Base-by-base conservation (phyloP, 83 land plant species). In the Larix sibirica region DNA sequence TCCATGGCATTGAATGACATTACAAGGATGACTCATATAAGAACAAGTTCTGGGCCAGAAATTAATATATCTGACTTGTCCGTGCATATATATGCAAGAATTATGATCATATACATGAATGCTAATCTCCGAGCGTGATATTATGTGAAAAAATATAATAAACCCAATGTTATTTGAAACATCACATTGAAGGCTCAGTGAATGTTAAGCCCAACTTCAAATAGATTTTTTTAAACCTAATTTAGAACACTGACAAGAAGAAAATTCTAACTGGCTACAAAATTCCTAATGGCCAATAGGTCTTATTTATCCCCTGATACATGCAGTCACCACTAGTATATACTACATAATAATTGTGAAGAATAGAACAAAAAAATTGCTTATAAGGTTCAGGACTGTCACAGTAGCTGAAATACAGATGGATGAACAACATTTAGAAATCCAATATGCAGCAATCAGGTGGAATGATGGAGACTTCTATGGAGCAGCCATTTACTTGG, bases 11-110 rank as follows among this genome's bases (percentile, higher is more conserved):
- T 44, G 26, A 10, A 74, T 1, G 56, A n/a, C 14, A 7, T 73
- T 71, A 73, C 74, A 69, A 38, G 20, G 74, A 70, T 70, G 74
- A 70, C 40, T 70, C 21, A 69, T 14, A 20, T n/a, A 73, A 42
- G 23, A 18, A 6, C 23, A 65, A 69, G 9, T n/a, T 73, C 58
- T 42, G 23, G 56, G 56, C 23, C 56, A 73, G 47, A 20, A 20
- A 6, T 73, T 73, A 21, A 54, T 38, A 44, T 20, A 20, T 40
- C 50, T 18, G 54, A 31, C 47, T 73, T 73, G 2, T n/a, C 47
- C 58, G 23, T 21, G 56, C 56, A 44, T 73, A 44, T n/a, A 18
- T 13, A 23, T 42, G 56, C 24, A 70, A 20, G 77, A 73, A 10
- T 42, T 54, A 50, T 50, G 16, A 73, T 73, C 23, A 20, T 44